Conservation (phyloP, 345 rosid species). For the Salix exigua region DNA sequence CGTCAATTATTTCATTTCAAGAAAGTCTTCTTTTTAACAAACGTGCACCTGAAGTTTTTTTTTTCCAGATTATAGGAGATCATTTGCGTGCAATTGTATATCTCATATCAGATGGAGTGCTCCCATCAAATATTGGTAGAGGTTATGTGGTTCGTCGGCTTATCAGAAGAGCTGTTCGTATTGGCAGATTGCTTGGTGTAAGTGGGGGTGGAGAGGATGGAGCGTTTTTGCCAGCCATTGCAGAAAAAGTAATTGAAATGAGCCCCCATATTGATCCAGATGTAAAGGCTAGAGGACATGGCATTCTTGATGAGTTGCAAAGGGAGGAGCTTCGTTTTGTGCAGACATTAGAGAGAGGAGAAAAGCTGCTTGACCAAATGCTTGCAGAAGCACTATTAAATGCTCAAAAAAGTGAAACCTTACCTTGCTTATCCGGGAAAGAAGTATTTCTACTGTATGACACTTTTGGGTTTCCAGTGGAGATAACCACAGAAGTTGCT, state of each 20-base stretch:
- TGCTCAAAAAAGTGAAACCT: slow-evolving; percentile 33
- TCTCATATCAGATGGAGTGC: slow-evolving; percentile 89
- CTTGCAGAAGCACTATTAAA: slow-evolving; percentile 50
- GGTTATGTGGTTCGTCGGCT: slow-evolving; percentile 92
- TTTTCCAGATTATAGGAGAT: slow-evolving; percentile 71
- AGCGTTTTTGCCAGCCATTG: slow-evolving; percentile 66
- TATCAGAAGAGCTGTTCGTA: slow-evolving; percentile 87
- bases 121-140: slow-evolving; percentile 90
- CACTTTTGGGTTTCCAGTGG: slow-evolving; percentile 89
- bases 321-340: slow-evolving; percentile 87
- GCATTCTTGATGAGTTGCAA: slow-evolving; percentile 70
- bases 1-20: background rate
- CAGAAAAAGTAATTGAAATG: slow-evolving; percentile 72
- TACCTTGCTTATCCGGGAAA: slow-evolving; percentile 66
- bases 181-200: slow-evolving; percentile 76
- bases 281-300: slow-evolving; percentile 51
- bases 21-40: background rate
- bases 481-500: slow-evolving; percentile 78
- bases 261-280: slow-evolving; percentile 68
- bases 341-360: slow-evolving; percentile 90
- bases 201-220: slow-evolving; percentile 61
- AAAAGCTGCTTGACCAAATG: slow-evolving; percentile 74
- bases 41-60: slow-evolving; percentile 9
- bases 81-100: slow-evolving; percentile 84
- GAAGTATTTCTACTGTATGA: slow-evolving; percentile 83